Base-by-base conservation (phyloP, 768 basidiomycete species). In the Suillus hirtellus region DNA sequence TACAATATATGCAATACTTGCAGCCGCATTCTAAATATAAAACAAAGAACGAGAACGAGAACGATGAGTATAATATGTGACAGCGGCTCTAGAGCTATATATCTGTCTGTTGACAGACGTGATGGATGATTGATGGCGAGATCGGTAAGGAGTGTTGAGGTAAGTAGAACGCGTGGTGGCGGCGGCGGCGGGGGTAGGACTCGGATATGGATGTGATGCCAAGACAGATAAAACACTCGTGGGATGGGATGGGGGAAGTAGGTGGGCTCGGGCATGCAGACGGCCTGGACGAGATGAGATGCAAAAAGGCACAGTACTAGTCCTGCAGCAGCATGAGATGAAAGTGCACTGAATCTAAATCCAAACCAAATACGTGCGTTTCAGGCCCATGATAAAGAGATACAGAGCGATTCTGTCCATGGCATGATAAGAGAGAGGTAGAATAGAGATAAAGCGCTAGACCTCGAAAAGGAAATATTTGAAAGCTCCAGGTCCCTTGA, bases 71-170 rank as follows among this genome's bases (percentile, higher is more conserved):
- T 34, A 17, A 12, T 58, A 40, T 58, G 40, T 43, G 56, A 58
- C 55, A 58, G 54, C 37, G 21, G 54, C 54, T 55, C 21, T 55
- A 55, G 40, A 42, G 38, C 56, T 56, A 27, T 27, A 27, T 27
- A 40, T 27, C 55, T 24, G 8, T 24, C 37, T 15, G 21, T 21
- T 14, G 35, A 12, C 35, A 37, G n/a, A 37, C 31, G 24, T 24
- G 34, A 19, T n/a, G n/a, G 54, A 15, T 40, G 35, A 37, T 37
- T 31, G 31, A 31, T 31, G 31, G 31, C 31, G 31, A 1, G 35
- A 37, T 37, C 9, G 10, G 35, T 8, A 37, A 37, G 35, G 35
- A 10, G 35, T 27, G 27, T 37, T 6, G 31, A 31, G 31, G 31
- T 31, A 31, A 31, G 31, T 31, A 31, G 35, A 56, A 15, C 15